A percentile compares a stretch with the other conserved stretches of the same genome.
Evolutionary conservation across 176 grass and related monocot species (phyloP).

Genomic region (Miscanthus lutarioriparius): DNA sequence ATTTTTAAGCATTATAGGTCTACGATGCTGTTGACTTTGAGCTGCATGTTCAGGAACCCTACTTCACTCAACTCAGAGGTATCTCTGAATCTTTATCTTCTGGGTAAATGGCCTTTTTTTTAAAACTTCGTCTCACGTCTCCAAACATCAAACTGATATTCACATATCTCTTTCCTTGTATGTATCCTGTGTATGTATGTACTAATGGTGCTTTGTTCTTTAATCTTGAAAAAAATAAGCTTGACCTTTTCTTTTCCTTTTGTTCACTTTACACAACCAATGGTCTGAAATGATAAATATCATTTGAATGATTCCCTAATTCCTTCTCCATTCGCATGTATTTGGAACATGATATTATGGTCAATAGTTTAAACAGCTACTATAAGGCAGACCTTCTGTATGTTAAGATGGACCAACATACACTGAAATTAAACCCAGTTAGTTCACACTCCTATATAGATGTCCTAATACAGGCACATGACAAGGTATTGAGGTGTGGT

Average conservation of each 20-base stretch:
- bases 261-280: conserved; percentile 6
- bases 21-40: conserved; percentile 57
- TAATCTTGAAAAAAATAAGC: not conserved
- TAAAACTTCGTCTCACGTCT: not conserved
- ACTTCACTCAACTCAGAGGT: conserved; percentile 85
- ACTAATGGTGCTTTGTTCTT: not conserved
- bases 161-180: not conserved
- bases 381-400: not conserved
- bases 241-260: not conserved
- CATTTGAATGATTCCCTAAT: not conserved
- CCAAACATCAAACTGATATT: not conserved
- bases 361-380: not conserved
- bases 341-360: not conserved
- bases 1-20: conserved; percentile 54
- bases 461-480: not conserved
- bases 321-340: not conserved
- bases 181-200: not conserved
- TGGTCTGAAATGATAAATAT: not conserved
- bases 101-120: not conserved
- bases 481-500: not conserved
- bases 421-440: not conserved
- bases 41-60: conserved; percentile 95
- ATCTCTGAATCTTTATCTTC: not conserved
- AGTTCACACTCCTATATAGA: not conserved
- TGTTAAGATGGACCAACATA: not conserved